These are phyloP conservation scores for Quercus robur DNA, from an alignment of 306 rosid species.

Conservation along the genomic window DNA sequence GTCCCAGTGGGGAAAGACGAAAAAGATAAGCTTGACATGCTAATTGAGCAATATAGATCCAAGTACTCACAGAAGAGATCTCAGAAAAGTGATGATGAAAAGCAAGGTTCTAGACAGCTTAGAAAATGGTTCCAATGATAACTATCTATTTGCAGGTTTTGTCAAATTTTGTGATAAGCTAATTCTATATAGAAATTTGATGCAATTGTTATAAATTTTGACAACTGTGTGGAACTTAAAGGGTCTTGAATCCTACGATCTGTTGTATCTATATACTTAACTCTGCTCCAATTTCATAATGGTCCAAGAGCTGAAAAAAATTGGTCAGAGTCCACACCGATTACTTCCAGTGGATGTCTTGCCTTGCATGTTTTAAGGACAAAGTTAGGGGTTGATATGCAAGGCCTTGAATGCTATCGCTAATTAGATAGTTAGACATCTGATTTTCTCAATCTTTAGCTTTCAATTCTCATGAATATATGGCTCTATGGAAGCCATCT, in stretches of 20 bases:
- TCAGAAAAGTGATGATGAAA: conserved; percentile 43
- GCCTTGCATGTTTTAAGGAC: no score
- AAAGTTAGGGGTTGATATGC: no score
- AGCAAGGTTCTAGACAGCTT: conserved; percentile 52
- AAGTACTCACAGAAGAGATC: conserved; percentile 53
- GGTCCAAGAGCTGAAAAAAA: not conserved
- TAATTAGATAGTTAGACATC: no score
- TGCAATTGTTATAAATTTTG: conserved; percentile 1
- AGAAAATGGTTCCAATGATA: conserved; percentile 80
- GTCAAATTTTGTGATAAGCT: not conserved
- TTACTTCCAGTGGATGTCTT: no score
- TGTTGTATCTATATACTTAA: no score
- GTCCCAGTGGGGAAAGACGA: conserved; percentile 58
- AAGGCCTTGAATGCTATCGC: no score
- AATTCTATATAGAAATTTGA: not conserved
- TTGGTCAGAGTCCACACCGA: no score
- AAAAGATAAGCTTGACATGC: conserved; percentile 83
- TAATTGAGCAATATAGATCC: conserved; percentile 78
- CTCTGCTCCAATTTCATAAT: no score
- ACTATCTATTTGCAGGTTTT: not conserved
- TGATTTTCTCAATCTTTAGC: no score
- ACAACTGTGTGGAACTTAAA: not conserved
- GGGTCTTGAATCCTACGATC: no score
- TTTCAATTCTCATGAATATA: no score
- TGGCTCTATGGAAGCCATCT: no score